These are phyloP conservation scores for Coprinopsis sp. DNA, from an alignment of 768 basidiomycete genomes.

Conservation along the genomic window DNA sequence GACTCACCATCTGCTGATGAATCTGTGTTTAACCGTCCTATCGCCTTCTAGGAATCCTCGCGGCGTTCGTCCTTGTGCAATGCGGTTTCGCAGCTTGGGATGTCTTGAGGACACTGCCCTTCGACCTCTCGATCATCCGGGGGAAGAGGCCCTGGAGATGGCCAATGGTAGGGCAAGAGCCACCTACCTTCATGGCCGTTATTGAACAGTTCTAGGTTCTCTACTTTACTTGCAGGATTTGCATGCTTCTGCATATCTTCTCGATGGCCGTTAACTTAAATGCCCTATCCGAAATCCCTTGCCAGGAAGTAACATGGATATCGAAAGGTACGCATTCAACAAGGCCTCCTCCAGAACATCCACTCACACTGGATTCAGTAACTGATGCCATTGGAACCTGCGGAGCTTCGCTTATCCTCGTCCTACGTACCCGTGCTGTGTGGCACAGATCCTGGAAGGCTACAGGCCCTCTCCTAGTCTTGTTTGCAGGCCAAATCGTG, in stretches of 20 bases:
- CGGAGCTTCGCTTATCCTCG: conserved; percentile 27
- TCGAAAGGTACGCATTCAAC: conserved; percentile 25
- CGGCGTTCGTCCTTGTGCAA: conserved; percentile 26
- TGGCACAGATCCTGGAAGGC: conserved; percentile 27
- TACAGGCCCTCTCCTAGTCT: conserved; percentile 15
- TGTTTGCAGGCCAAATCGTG: conserved; percentile 26
- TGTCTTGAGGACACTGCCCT: conserved; percentile 24
- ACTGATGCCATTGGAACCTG: conserved; percentile 30
- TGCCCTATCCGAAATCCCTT: conserved; percentile 28
- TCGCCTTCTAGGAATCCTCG: conserved; percentile 24
- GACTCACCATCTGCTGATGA: background rate
- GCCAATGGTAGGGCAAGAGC: conserved; percentile 26
- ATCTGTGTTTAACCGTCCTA: background rate
- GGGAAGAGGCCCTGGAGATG: conserved; percentile 27
- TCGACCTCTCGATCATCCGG: conserved; percentile 28
- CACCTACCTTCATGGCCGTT: background rate
- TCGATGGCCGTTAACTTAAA: conserved; percentile 30
- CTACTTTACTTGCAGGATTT: conserved; percentile 28
- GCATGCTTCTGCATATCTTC: conserved; percentile 30
- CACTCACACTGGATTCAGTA: conserved; percentile 16
- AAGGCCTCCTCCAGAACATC: background rate
- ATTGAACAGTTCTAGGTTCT: conserved; percentile 18
- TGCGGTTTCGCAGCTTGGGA: conserved; percentile 31
- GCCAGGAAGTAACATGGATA: conserved; percentile 28
- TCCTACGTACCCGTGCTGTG: conserved; percentile 29